A percentile compares a stretch with the other conserved stretches of the same genome.
These are phyloP conservation scores for Diphasiastrum complanatum DNA, from an alignment of 83 land plant genomes.

Conservation along the genomic window DNA sequence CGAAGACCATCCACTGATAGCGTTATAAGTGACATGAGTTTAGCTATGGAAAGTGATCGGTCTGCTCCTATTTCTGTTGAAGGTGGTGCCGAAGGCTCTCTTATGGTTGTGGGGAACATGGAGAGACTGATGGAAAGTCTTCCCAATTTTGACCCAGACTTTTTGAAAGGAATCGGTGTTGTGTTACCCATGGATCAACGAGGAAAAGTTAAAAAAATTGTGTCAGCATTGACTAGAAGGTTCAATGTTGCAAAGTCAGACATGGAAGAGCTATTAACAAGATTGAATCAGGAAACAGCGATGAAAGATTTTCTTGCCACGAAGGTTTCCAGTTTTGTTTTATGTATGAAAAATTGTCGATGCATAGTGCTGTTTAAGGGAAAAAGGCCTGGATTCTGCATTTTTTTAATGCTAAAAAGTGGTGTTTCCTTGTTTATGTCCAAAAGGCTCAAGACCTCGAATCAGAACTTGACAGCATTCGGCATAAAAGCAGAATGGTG, in stretches of 20 bases:
- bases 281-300: constrained; percentile 85
- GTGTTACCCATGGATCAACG: constrained; percentile 76
- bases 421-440: neutral
- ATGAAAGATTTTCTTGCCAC: constrained; percentile 79
- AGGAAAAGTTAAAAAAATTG: constrained; percentile 55
- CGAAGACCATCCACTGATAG: constrained; percentile 69
- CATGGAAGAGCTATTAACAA: constrained; percentile 86
- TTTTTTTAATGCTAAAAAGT: no score
- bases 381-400: no score
- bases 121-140: constrained; percentile 20
- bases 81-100: constrained; percentile 34
- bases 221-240: constrained; percentile 57
- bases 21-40: constrained; percentile 67
- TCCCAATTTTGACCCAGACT: constrained; percentile 38
- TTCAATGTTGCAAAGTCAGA: constrained; percentile 68
- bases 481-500: constrained; percentile 69
- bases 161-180: constrained; percentile 43
- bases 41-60: constrained; percentile 62
- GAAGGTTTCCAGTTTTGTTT: constrained; percentile 43
- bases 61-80: constrained; percentile 43
- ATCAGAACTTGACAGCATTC: constrained; percentile 63
- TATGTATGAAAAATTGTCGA: neutral
- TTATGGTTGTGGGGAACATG: constrained; percentile 20
- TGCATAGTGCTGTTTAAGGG: no score
- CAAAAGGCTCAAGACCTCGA: constrained; percentile 91